A percentile compares a stretch with the other conserved stretches of the same genome.
phyloP scores from a whole-genome alignment of 1,284 basidiomycete genomes.

The Tilletia horrida region DNA sequence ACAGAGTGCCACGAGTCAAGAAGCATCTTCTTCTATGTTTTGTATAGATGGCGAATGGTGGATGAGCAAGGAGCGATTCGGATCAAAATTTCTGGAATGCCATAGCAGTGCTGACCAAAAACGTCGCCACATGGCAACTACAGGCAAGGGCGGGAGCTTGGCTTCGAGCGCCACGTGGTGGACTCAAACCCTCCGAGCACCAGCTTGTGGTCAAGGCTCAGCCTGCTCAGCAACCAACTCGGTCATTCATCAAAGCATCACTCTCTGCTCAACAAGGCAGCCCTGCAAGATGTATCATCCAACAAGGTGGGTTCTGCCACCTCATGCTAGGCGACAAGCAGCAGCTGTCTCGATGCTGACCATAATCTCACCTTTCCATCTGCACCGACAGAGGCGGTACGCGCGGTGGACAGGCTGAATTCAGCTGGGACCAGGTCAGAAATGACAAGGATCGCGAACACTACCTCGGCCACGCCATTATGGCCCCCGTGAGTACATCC shows the following conservation, averaged over 20 bases:
- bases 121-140: conserved; percentile 2
- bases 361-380: not conserved
- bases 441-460: conserved; percentile 51
- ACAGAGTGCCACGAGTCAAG: conserved; percentile 13
- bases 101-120: conserved; percentile 1
- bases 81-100: no score
- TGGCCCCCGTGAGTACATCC: conserved; percentile 30
- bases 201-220: no score
- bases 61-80: no score
- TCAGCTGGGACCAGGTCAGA: conserved; percentile 49
- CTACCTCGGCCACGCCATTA: conserved; percentile 52
- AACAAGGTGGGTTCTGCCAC: not conserved
- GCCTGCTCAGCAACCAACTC: no score
- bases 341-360: no score
- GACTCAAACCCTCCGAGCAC: no score
- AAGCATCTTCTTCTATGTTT: not conserved
- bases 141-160: no score
- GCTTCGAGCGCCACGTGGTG: no score
- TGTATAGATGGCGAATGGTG: not conserved
- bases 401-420: conserved; percentile 49
- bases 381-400: conserved; percentile 33
- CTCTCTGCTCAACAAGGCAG: no score
- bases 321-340: no score
- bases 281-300: conserved; percentile 5
- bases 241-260: no score